phyloP scores from a whole-genome alignment of 192 early-diverging fungal genomes.

The Mortierella antarctica region DNA sequence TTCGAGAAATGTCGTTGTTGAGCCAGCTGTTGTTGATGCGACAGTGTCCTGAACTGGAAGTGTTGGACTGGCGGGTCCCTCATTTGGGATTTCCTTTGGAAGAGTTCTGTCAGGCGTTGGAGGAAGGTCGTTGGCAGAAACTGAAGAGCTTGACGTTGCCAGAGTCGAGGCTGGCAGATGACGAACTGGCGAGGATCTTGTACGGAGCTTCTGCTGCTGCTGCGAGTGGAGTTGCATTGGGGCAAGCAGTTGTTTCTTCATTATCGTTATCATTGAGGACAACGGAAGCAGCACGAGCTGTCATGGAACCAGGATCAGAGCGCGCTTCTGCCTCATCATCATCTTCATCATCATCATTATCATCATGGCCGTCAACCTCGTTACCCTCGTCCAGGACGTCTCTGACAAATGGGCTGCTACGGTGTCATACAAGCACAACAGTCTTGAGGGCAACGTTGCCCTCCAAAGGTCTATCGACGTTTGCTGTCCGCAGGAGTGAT shows the following conservation, averaged over 20 bases:
- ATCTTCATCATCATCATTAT: too few species aligned
- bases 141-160: conserved; percentile 10
- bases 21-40: conserved; percentile 16
- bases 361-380: too few species aligned
- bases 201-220: not conserved
- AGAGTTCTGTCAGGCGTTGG: conserved; percentile 25
- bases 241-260: not conserved
- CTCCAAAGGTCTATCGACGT: not conserved
- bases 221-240: not conserved
- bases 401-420: too few species aligned
- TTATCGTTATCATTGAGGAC: not conserved
- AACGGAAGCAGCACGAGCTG: not conserved
- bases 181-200: conserved; percentile 15
- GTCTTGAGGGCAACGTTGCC: too few species aligned
- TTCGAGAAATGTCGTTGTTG: conserved; percentile 5
- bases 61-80: conserved; percentile 31
- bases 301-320: too few species aligned
- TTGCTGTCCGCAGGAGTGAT: conserved; percentile 31
- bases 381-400: too few species aligned
- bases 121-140: conserved; percentile 5
- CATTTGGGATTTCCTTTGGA: conserved; percentile 28
- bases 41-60: conserved; percentile 19
- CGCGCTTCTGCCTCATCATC: too few species aligned
- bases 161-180: conserved; percentile 22
- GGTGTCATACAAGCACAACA: too few species aligned